Conservation (phyloP, 1,139 yeast genomes). For the Keqinozyma sinolaborantium region DNA sequence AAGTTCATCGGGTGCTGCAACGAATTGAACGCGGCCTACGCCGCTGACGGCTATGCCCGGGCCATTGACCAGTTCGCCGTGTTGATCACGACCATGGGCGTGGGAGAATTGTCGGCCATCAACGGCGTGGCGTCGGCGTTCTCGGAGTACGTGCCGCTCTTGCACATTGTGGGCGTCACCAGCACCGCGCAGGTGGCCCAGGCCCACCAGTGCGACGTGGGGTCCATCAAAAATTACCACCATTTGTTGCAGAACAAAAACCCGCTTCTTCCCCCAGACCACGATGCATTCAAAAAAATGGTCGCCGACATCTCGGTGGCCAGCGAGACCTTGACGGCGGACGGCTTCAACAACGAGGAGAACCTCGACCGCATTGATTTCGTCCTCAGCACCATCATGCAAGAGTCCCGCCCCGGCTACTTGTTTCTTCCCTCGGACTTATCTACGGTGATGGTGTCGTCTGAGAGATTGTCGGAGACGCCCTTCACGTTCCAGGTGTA, state of each 20-base stretch:
- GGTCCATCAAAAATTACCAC: slow-evolving; percentile 43
- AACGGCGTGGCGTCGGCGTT: slow-evolving; percentile 83
- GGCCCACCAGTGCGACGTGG: slow-evolving; percentile 21
- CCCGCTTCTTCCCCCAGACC: slow-evolving; percentile 50
- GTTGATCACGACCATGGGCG: slow-evolving; percentile 70
- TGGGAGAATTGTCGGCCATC: slow-evolving; percentile 82
- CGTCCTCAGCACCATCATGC: slow-evolving; percentile 54
- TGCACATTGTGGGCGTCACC: slow-evolving; percentile 70
- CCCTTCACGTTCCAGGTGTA: slow-evolving; percentile 24
- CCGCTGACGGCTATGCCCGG: slow-evolving; percentile 77
- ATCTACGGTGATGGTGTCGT: slow-evolving; percentile 47
- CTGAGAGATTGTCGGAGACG: slow-evolving; percentile 20
- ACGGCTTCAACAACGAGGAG: slow-evolving; percentile 46
- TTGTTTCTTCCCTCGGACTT: slow-evolving; percentile 72
- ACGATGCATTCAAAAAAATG: slow-evolving; percentile 59
- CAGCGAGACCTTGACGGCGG: slow-evolving; percentile 50
- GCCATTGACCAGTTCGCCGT: slow-evolving; percentile 41
- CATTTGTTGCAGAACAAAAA: slow-evolving; percentile 63
- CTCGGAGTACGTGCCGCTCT: slow-evolving; percentile 74
- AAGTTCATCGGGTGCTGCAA: slow-evolving; percentile 31
- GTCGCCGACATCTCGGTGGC: slow-evolving; percentile 58
- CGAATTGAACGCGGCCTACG: slow-evolving; percentile 54
- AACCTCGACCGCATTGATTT: slow-evolving; percentile 49
- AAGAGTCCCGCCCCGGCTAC: slow-evolving; percentile 73
- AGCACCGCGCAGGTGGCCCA: slow-evolving; percentile 47